phyloP scores from a whole-genome alignment of 768 basidiomycete species.

The Jaapia argillacea region DNA sequence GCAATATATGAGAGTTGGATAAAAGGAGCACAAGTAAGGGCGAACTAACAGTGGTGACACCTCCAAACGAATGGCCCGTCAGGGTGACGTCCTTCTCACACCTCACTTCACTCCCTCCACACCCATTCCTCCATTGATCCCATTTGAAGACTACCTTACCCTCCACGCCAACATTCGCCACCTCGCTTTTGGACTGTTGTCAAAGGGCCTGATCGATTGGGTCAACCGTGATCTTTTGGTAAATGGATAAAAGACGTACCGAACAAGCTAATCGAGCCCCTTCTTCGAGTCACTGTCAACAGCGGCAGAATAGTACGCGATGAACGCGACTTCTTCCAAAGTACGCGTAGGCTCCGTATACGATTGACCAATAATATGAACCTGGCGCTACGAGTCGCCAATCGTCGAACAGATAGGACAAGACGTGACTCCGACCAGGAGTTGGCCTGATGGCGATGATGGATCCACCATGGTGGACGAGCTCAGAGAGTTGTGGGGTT shows the following conservation, averaged over 20 bases:
- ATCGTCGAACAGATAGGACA: not conserved
- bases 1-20: slow-evolving; percentile 29
- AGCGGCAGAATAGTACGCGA: slow-evolving; percentile 54
- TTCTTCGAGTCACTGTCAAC: slow-evolving; percentile 12
- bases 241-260: slow-evolving; percentile 25
- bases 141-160: not conserved
- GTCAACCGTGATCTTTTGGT: not conserved
- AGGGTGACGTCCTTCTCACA: slow-evolving; percentile 26
- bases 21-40: slow-evolving; percentile 34
- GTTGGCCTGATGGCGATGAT: too few relatives aligned
- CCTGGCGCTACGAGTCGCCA: not conserved
- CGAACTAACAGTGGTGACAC: slow-evolving; percentile 26
- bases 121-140: not conserved
- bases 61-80: slow-evolving; percentile 50
- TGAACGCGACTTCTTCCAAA: slow-evolving; percentile 56
- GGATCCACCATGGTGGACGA: too few relatives aligned
- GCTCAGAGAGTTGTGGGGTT: too few relatives aligned
- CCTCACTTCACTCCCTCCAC: not conserved
- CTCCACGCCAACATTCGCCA: not conserved
- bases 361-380: not conserved
- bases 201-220: slow-evolving; percentile 8
- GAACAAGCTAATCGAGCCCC: slow-evolving; percentile 46
- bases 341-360: slow-evolving; percentile 32
- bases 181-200: slow-evolving; percentile 23
- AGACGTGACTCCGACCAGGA: not conserved